Evolutionary conservation across 768 basidiomycete species (phyloP), one percentile per base, ranked within the genome.

Genomic region (Psilocybe subaeruginosa): DNA sequence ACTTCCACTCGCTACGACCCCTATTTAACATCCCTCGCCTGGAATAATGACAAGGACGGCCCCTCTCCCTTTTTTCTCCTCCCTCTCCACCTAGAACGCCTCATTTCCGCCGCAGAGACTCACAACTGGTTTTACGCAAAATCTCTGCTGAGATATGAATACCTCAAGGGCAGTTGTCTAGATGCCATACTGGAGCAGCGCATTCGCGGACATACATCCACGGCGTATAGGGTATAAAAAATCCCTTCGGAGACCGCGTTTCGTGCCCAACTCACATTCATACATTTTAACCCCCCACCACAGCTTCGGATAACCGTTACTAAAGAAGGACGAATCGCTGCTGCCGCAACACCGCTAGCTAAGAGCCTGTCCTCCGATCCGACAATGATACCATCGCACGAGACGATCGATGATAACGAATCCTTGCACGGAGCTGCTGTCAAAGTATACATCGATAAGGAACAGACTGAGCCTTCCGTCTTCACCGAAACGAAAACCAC

Each of bases 401-500:
- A 31, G 43, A 35, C 17, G 30, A 30, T 17, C 52, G 27, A 27
- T 19, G 6, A 19, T 2, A 46, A 62, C n/a, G 74, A 77, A 46
- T 29, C 52, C 23, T 48, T 66, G 17, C 27, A 29, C 29, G 47
- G 54, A n/a, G 50, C 48, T 66, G 39, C 68, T 58, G 30, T 86
- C 55, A 73, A 73, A 29, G 65, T 93, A 51, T 76, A 76, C 52
- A 64, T 92, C 48, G 92, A 93, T 72, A 77, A 75, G 2, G 69
- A 78, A 60, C 73, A 84, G 11, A 88, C 87, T 0, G 71, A 79
- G 3, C 74, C 82, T 0, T 85, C 87, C 14, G 58, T 82, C 23
- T 89, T 87, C 68, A 89, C 89, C 0, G 66, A 72, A 19, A 87
- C 90, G 50, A 94, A 94, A 73, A 93, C 92, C 0, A 92, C 91